phyloP scores from a whole-genome alignment of 1,284 basidiomycete genomes.

The Naganishia sp. region DNA sequence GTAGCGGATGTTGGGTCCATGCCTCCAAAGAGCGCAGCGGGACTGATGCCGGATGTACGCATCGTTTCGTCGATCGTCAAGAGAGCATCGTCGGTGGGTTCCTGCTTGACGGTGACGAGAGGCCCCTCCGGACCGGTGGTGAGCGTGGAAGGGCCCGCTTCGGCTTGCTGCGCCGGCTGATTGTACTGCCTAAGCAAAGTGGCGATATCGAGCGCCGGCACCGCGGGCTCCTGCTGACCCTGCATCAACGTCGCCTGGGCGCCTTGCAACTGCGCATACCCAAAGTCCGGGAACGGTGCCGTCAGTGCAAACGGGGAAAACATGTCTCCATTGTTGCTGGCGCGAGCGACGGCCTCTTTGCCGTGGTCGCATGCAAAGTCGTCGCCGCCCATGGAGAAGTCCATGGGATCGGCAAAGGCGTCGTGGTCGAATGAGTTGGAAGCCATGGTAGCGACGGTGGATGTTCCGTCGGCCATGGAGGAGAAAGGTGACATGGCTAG shows the following conservation, averaged over 20 bases:
- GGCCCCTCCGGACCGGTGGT: not conserved
- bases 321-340: not conserved
- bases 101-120: constrained; percentile 21
- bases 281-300: constrained; percentile 20
- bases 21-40: constrained; percentile 17
- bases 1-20: not conserved
- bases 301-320: constrained; percentile 25
- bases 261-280: constrained; percentile 11
- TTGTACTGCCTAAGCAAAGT: constrained; percentile 16
- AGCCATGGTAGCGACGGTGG: constrained; percentile 20
- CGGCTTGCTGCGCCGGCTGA: not conserved
- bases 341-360: too few relatives aligned
- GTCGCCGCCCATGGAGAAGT: constrained; percentile 13
- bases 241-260: constrained; percentile 26
- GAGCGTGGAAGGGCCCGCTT: not conserved
- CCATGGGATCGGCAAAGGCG: constrained; percentile 5
- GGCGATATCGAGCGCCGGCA: not conserved
- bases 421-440: constrained; percentile 17
- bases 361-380: too few relatives aligned
- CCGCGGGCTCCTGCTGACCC: constrained; percentile 1
- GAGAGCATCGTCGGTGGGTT: constrained; percentile 10
- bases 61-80: constrained; percentile 1
- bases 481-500: constrained; percentile 27
- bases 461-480: constrained; percentile 16
- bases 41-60: constrained; percentile 18